These are phyloP conservation scores for Incumbomyces delicatus DNA, from an alignment of 2,329 filamentous ascomycete species.

Conservation along the genomic window DNA sequence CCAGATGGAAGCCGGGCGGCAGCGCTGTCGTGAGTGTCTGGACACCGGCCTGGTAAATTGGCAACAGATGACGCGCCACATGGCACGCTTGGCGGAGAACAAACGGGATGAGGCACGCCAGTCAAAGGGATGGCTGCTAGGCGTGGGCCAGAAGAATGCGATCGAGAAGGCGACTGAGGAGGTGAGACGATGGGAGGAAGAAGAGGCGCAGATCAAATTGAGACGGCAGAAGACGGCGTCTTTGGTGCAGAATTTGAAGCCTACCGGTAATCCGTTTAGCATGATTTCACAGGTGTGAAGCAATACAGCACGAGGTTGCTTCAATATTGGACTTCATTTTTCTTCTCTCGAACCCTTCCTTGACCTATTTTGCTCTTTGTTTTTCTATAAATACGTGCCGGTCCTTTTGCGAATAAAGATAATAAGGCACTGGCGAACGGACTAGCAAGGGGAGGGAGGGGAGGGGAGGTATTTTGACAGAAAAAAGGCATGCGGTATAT, in stretches of 20 bases:
- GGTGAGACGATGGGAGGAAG: slow-evolving; percentile 18
- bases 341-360: too few relatives aligned
- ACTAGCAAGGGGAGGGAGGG: too few relatives aligned
- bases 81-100: slow-evolving; percentile 47
- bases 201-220: slow-evolving; percentile 19
- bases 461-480: too few relatives aligned
- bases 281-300: neutral
- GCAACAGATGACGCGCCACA: slow-evolving; percentile 63
- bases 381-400: too few relatives aligned
- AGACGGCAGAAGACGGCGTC: slow-evolving; percentile 20
- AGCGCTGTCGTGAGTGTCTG: slow-evolving; percentile 68
- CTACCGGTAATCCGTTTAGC: slow-evolving; percentile 3
- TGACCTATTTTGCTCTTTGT: too few relatives aligned
- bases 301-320: too few relatives aligned
- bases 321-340: too few relatives aligned
- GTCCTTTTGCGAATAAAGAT: too few relatives aligned
- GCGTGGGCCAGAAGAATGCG: slow-evolving; percentile 13
- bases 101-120: slow-evolving; percentile 26
- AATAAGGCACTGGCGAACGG: too few relatives aligned
- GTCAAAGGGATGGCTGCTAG: slow-evolving; percentile 27
- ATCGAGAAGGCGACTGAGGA: slow-evolving; percentile 15
- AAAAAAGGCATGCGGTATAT: too few relatives aligned
- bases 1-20: slow-evolving; percentile 31
- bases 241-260: slow-evolving; percentile 13
- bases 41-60: slow-evolving; percentile 70